Percentiles rank a stretch among this genome's conserved stretches.
Evolutionary conservation across 768 basidiomycete species (phyloP).

Genomic region (Suillus americanus): DNA sequence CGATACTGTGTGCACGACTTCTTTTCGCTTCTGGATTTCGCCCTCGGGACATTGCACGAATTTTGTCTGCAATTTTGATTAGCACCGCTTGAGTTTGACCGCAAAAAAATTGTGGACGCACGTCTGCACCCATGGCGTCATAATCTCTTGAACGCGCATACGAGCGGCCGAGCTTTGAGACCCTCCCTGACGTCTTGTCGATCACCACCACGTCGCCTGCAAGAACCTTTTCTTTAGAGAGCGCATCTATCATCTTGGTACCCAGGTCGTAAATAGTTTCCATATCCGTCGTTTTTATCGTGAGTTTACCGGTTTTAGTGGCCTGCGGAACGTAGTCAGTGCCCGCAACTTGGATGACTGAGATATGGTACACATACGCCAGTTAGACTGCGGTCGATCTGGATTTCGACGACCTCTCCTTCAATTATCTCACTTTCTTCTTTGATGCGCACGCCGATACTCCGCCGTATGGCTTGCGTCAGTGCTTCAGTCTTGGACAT

Average conservation of each 20-base stretch:
- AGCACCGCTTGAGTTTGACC: not conserved
- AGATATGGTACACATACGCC: slow-evolving; percentile 55
- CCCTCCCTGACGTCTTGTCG: slow-evolving; percentile 96
- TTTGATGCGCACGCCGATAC: slow-evolving; percentile 96
- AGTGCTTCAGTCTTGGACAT: slow-evolving; percentile 99
- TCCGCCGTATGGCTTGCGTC: slow-evolving; percentile 93
- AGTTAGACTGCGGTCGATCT: slow-evolving; percentile 95
- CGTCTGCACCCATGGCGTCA: slow-evolving; percentile 99
- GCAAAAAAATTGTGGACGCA: slow-evolving; percentile 40
- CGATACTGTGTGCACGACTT: slow-evolving; percentile 96
- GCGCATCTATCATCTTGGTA: slow-evolving; percentile 97
- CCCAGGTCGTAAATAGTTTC: slow-evolving; percentile 99
- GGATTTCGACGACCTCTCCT: slow-evolving; percentile 98
- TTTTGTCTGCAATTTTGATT: slow-evolving; percentile 65
- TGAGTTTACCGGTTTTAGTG: slow-evolving; percentile 95
- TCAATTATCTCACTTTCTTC: slow-evolving; percentile 98
- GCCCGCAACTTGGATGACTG: not conserved
- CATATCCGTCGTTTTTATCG: slow-evolving; percentile 99
- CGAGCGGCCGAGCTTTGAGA: slow-evolving; percentile 93
- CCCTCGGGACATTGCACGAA: slow-evolving; percentile 98
- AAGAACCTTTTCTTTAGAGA: slow-evolving; percentile 95
- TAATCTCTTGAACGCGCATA: slow-evolving; percentile 98
- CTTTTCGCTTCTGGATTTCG: slow-evolving; percentile 96
- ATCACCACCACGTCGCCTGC: slow-evolving; percentile 95
- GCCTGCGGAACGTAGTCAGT: slow-evolving; percentile 51